A percentile compares a stretch with the other conserved stretches of the same genome.
phyloP scores from a whole-genome alignment of 2,329 filamentous ascomycete species.

The Trichoderma citrinoviride region DNA sequence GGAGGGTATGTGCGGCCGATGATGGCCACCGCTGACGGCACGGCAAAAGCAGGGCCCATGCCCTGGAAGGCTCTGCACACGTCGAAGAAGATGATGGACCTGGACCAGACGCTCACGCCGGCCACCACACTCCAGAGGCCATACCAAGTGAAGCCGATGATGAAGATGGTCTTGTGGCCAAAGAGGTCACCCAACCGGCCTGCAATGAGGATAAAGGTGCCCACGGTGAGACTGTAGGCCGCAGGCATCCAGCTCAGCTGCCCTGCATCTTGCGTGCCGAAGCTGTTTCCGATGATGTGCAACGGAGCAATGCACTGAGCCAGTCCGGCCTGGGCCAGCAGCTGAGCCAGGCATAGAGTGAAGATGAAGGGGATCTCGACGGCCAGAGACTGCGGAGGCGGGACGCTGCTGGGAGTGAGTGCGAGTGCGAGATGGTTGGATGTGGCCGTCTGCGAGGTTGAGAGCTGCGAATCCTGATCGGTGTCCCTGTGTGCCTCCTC shows the following conservation, averaged over 20 bases:
- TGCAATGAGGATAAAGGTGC: constrained; percentile 53
- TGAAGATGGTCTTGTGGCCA: constrained; percentile 50
- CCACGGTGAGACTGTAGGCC: constrained; percentile 50
- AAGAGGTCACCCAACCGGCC: constrained; percentile 53
- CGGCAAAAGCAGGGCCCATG: constrained; percentile 52
- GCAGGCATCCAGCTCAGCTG: constrained; percentile 52
- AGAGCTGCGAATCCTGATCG: neutral
- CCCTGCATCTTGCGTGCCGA: constrained; percentile 38
- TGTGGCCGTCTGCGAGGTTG: neutral
- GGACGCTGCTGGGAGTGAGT: constrained; percentile 11
- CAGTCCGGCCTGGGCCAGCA: constrained; percentile 27
- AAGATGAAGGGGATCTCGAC: constrained; percentile 17
- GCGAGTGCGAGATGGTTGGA: neutral
- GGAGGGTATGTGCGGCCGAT: constrained; percentile 50
- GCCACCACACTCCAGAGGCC: constrained; percentile 46
- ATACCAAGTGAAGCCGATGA: constrained; percentile 51
- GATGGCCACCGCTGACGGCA: constrained; percentile 58
- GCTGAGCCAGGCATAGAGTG: constrained; percentile 27
- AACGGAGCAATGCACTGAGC: constrained; percentile 30
- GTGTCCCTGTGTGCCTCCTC: neutral
- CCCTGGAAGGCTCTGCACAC: constrained; percentile 50
- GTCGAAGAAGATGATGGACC: constrained; percentile 38
- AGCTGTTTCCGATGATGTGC: constrained; percentile 44
- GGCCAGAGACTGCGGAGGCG: neutral
- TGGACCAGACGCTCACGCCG: constrained; percentile 40